Evolutionary conservation across 768 basidiomycete genomes (phyloP).

Genomic region (Multifurca ochricompacta): DNA sequence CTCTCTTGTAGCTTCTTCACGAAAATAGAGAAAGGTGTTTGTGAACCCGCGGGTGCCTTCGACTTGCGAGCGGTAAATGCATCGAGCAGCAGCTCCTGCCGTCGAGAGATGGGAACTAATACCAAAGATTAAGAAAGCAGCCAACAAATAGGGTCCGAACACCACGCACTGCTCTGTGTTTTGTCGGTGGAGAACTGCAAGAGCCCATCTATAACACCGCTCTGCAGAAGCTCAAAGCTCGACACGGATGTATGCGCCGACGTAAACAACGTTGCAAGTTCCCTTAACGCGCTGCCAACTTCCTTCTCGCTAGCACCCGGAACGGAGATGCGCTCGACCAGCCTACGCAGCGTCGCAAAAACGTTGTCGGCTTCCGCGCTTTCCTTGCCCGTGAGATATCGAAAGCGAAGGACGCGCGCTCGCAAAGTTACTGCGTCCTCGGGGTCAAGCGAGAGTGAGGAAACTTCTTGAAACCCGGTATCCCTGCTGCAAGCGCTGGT

Average conservation of each 20-base stretch:
- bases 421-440: conserved; percentile 90
- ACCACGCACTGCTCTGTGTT: conserved; percentile 45
- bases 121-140: neutral
- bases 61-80: conserved; percentile 56
- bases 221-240: conserved; percentile 92
- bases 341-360: conserved; percentile 50
- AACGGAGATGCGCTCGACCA: conserved; percentile 59
- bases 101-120: conserved; percentile 52
- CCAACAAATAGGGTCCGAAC: conserved; percentile 13
- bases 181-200: conserved; percentile 74
- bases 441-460: conserved; percentile 65
- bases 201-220: conserved; percentile 84
- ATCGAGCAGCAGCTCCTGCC: conserved; percentile 75
- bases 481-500: conserved; percentile 35
- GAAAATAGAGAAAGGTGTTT: conserved; percentile 63
- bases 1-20: conserved; percentile 97
- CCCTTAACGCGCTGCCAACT: conserved; percentile 51
- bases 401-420: conserved; percentile 84
- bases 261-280: conserved; percentile 75
- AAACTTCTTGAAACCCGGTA: conserved; percentile 65
- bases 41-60: conserved; percentile 36
- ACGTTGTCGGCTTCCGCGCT: conserved; percentile 52
- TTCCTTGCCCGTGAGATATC: conserved; percentile 55
- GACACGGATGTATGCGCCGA: conserved; percentile 75
- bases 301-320: conserved; percentile 54